phyloP scores from a whole-genome alignment of 2,329 filamentous ascomycete genomes.

The Epichloe sylvatica region DNA sequence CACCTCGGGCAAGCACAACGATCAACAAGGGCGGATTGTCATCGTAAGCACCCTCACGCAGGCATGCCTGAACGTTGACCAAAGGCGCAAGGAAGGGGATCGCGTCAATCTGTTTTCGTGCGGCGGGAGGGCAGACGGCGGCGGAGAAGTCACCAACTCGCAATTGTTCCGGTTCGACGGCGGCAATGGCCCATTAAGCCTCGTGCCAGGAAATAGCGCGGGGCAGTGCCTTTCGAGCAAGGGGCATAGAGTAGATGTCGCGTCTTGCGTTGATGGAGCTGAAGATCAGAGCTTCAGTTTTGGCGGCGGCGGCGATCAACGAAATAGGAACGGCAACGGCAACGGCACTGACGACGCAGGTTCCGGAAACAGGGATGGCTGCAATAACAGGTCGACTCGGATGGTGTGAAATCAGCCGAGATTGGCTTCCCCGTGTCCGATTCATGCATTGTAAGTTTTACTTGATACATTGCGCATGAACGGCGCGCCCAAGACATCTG shows the following conservation, averaged over 20 bases:
- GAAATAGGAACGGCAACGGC: neutral
- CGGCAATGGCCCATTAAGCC: conserved; percentile 24
- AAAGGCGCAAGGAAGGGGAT: conserved; percentile 15
- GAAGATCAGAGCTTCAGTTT: conserved; percentile 2
- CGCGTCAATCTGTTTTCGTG: conserved; percentile 45
- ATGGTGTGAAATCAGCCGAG: too few relatives aligned
- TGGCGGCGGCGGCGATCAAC: neutral
- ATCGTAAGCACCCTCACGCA: conserved; percentile 43
- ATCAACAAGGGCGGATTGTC: conserved; percentile 31
- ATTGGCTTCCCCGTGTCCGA: too few relatives aligned
- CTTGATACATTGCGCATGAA: too few relatives aligned
- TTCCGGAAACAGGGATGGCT: too few relatives aligned
- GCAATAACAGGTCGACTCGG: too few relatives aligned
- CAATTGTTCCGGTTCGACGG: conserved; percentile 37
- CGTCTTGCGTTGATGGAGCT: neutral
- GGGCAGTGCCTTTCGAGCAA: conserved; percentile 28
- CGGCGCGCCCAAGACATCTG: too few relatives aligned
- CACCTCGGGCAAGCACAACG: conserved; percentile 36
- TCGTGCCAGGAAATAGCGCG: conserved; percentile 31
- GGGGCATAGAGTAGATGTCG: conserved; percentile 22
- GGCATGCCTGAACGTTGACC: conserved; percentile 44
- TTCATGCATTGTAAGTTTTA: too few relatives aligned
- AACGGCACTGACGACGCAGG: too few relatives aligned
- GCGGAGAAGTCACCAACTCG: conserved; percentile 34
- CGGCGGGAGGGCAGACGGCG: conserved; percentile 41